Percentiles rank a stretch among this genome's conserved stretches.
Conservation (phyloP, 1,284 basidiomycete species). For the Exobasidium rhododendri region DNA sequence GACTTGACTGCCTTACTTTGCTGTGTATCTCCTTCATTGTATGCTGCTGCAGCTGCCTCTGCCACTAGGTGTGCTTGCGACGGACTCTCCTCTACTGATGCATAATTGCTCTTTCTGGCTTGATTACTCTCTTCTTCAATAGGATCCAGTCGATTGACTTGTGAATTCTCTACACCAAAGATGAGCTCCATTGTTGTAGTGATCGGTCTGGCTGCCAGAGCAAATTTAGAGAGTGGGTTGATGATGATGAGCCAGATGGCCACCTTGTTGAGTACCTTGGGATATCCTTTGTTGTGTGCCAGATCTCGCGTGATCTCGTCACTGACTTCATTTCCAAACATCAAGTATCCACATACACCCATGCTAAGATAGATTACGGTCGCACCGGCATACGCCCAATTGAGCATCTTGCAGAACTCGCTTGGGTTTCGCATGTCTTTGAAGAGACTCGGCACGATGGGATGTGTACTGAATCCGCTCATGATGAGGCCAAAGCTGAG, state of each 20-base stretch:
- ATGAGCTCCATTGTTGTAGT: constrained; percentile 49
- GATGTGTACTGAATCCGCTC: constrained; percentile 95
- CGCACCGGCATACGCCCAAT: constrained; percentile 79
- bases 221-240: constrained; percentile 73
- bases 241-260: constrained; percentile 87
- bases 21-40: constrained; percentile 1
- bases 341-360: constrained; percentile 66
- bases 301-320: constrained; percentile 78
- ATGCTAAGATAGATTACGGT: constrained; percentile 75
- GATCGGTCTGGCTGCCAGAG: constrained; percentile 72
- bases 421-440: constrained; percentile 83
- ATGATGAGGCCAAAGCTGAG: constrained; percentile 81
- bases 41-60: constrained; percentile 1
- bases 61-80: not conserved
- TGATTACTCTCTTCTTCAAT: not conserved
- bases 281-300: constrained; percentile 72
- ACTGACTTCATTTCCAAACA: constrained; percentile 71
- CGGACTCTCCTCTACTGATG: not conserved
- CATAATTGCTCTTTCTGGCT: not conserved
- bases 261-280: constrained; percentile 68
- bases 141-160: not conserved
- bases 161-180: constrained; percentile 33
- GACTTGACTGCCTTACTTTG: not conserved
- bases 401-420: constrained; percentile 77
- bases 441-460: constrained; percentile 83